Evolutionary conservation across 352 stramenopile species (phyloP).

Genomic region (Phytophthora brassicae): DNA sequence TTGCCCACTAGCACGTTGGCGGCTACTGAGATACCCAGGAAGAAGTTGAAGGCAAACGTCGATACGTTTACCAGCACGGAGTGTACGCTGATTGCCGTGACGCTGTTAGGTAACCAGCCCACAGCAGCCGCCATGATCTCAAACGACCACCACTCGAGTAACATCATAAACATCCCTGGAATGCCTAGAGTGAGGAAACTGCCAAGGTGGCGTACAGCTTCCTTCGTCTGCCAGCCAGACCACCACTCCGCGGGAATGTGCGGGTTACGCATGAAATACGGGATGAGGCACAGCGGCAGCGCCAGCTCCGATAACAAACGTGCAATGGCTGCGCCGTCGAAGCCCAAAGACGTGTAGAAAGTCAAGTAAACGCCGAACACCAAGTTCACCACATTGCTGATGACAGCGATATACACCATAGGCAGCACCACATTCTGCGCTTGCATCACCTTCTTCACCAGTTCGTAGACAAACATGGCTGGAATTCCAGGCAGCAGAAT

Average conservation of each 20-base stretch:
- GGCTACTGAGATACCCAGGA: slow-evolving; percentile 78
- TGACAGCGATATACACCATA: slow-evolving; percentile 79
- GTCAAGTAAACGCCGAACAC: slow-evolving; percentile 73
- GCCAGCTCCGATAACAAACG: slow-evolving; percentile 57
- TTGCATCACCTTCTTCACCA: slow-evolving; percentile 85
- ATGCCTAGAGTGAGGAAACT: slow-evolving; percentile 73
- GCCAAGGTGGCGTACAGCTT: slow-evolving; percentile 50
- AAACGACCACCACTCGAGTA: slow-evolving; percentile 80
- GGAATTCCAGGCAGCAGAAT: slow-evolving; percentile 73
- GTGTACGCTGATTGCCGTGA: slow-evolving; percentile 73
- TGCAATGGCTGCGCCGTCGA: slow-evolving; percentile 77
- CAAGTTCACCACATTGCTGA: slow-evolving; percentile 82
- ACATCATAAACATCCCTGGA: slow-evolving; percentile 69
- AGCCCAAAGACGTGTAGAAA: slow-evolving; percentile 79
- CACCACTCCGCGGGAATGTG: slow-evolving; percentile 52
- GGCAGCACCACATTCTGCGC: slow-evolving; percentile 85
- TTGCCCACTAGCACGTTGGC: slow-evolving; percentile 82
- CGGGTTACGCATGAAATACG: slow-evolving; percentile 65
- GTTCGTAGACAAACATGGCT: slow-evolving; percentile 84
- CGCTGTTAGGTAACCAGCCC: slow-evolving; percentile 58
- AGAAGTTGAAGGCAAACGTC: slow-evolving; percentile 74
- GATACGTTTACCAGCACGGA: slow-evolving; percentile 69
- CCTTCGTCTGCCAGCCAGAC: slow-evolving; percentile 61
- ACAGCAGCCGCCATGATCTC: slow-evolving; percentile 78
- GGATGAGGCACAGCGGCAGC: slow-evolving; percentile 56